Conservation (phyloP, 345 rosid genomes). For the Populus deltoides region DNA sequence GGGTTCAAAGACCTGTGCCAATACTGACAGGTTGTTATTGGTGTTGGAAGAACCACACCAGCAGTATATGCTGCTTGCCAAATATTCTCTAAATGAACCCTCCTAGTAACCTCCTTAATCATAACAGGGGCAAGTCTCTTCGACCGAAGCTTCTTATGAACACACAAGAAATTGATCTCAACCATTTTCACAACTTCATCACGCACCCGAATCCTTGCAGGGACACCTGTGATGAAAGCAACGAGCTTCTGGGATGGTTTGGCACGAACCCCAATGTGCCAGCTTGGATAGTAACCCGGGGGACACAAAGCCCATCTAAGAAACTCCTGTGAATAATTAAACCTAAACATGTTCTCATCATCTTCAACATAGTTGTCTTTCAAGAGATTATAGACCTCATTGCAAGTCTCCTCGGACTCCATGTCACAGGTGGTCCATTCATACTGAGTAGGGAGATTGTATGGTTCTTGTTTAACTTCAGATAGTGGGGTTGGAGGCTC, state of each 20-base stretch:
- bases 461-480: slow-evolving; percentile 88
- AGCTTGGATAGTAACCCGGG: slow-evolving; percentile 70
- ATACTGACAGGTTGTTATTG: slow-evolving; percentile 80
- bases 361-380: slow-evolving; percentile 89
- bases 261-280: slow-evolving; percentile 94
- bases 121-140: slow-evolving; percentile 94
- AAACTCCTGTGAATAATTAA: slow-evolving; percentile 92
- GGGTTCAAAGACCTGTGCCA: slow-evolving; percentile 98
- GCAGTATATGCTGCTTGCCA: slow-evolving; percentile 99
- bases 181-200: slow-evolving; percentile 81
- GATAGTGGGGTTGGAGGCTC: slow-evolving; percentile 59
- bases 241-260: slow-evolving; percentile 78
- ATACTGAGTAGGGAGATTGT: slow-evolving; percentile 68
- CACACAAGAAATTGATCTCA: slow-evolving; percentile 91
- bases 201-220: slow-evolving; percentile 81
- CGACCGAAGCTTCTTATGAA: slow-evolving; percentile 91
- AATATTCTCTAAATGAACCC: slow-evolving; percentile 85
- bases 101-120: slow-evolving; percentile 94
- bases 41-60: slow-evolving; percentile 89
- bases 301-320: slow-evolving; percentile 88
- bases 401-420: slow-evolving; percentile 66
- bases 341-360: slow-evolving; percentile 96
- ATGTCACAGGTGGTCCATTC: slow-evolving; percentile 93
- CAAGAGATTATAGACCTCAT: slow-evolving; percentile 74
- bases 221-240: slow-evolving; percentile 85